Conservation (phyloP, 108 stramenopile species). For the Pseudonitzschia multiseries region DNA sequence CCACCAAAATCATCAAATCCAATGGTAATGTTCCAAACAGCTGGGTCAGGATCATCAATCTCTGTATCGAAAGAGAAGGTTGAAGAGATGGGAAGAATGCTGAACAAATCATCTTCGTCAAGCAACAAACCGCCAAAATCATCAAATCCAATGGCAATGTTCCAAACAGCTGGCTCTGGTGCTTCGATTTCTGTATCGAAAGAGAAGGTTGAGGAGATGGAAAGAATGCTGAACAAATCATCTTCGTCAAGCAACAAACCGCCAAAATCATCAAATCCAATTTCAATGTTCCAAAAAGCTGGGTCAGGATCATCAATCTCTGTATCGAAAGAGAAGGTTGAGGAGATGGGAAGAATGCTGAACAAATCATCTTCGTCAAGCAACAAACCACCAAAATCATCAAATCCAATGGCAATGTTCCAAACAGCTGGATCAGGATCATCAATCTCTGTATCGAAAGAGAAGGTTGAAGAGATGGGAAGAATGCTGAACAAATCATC, state of each 20-base stretch:
- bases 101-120: slow-evolving; percentile 17
- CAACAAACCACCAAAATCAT: no score
- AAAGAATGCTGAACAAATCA: slow-evolving; percentile 8
- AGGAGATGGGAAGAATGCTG: slow-evolving; percentile 22
- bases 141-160: slow-evolving; percentile 18
- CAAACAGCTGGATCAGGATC: slow-evolving; percentile 28
- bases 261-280: slow-evolving; percentile 3
- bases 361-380: no score
- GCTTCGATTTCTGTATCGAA: slow-evolving; percentile 23
- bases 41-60: slow-evolving; percentile 34
- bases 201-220: slow-evolving; percentile 28
- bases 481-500: slow-evolving; percentile 12
- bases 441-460: slow-evolving; percentile 26
- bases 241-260: no score
- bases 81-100: slow-evolving; percentile 29
- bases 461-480: slow-evolving; percentile 24
- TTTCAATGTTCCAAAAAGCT: slow-evolving; percentile 24
- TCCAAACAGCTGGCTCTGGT: slow-evolving; percentile 30
- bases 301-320: slow-evolving; percentile 21
- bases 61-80: slow-evolving; percentile 36
- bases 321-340: slow-evolving; percentile 29
- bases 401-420: slow-evolving; percentile 21
- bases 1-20: neutral
- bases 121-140: neutral
- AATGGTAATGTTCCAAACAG: slow-evolving; percentile 39